Base-by-base conservation (phyloP, 176 grass and related monocot species). In the Microstegium vimineum region DNA sequence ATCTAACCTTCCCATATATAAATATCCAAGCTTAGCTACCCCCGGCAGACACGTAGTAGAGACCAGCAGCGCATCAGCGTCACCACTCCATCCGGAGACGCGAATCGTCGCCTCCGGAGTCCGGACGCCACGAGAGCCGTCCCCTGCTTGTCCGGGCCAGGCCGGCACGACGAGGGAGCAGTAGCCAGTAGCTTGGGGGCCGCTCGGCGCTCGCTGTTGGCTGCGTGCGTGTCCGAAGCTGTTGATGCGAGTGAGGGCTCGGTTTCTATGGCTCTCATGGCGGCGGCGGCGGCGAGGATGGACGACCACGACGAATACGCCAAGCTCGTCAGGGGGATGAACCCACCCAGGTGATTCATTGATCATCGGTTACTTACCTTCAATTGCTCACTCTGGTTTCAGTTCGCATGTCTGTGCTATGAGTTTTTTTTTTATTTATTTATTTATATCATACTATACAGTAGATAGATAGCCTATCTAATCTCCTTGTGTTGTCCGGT, bases 271-370 rank as follows among this genome's bases (percentile, higher is more conserved):
- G 82, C 76, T 80, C 51, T 80, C 71, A 51, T 46, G 23, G 84
- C 75, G 73, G 38, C 84, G 76, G n/a, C 68, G 66, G 26, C 20
- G 26, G 3, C 54, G 40, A 38, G 65, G 37, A 37, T 79, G 77
- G 87, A 82, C 76, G 78, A 81, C 33, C 89, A 97, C 10, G 91
- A 94, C 83, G 92, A 92, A 84, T 94, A 94, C 47, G 85, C 92
- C 25, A 94, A 94, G 83, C 89, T 97, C 60, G 86, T 97, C 47
- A 73, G 94, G 70, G n/a, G 91, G 82, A 97, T 97, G 94, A 97
- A 97, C 77, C 94, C 91, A 42, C 94, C 94, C 12, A 90, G 88
- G 93, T 95, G 75, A 66, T n/a, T 25, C 0, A 1, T 49, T 18
- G 0, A 14, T 42, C 61, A n/a, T 18, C 2, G 14, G 7, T 42